These are phyloP conservation scores for Rhodotorula paludigena DNA, from an alignment of 768 basidiomycete species.

Conservation along the genomic window DNA sequence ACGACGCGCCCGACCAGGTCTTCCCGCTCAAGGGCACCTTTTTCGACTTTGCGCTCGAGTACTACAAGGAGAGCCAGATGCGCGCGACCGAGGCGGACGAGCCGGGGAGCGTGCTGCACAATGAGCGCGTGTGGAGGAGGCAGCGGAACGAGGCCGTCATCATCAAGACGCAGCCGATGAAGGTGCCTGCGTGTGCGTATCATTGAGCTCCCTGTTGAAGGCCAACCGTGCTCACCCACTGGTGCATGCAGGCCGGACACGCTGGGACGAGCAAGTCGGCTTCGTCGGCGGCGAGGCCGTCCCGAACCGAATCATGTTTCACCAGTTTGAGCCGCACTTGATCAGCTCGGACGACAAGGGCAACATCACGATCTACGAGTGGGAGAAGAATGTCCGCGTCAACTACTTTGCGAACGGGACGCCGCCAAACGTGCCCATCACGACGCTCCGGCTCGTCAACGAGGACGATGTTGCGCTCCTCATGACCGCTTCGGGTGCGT, in stretches of 20 bases:
- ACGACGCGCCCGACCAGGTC: constrained; percentile 38
- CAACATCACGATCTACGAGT: constrained; percentile 92
- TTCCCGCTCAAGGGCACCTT: constrained; percentile 78
- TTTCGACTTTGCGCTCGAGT: constrained; percentile 94
- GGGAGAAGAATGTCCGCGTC: constrained; percentile 72
- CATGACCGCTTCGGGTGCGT: constrained; percentile 74
- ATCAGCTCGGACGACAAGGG: constrained; percentile 79
- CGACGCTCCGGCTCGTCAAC: constrained; percentile 85
- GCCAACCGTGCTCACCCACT: neutral
- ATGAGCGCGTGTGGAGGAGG: constrained; percentile 91
- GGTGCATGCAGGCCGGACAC: constrained; percentile 10
- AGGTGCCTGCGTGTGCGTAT: constrained; percentile 65
- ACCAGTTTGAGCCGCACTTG: constrained; percentile 84
- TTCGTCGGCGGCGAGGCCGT: constrained; percentile 47
- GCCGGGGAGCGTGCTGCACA: constrained; percentile 87
- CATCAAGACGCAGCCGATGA: constrained; percentile 63
- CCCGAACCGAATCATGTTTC: constrained; percentile 72
- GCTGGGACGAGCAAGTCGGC: constrained; percentile 49
- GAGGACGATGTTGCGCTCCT: constrained; percentile 90
- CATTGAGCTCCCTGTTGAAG: rapidly evolving
- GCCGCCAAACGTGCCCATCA: constrained; percentile 59
- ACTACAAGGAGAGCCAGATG: constrained; percentile 99
- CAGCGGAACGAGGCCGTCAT: constrained; percentile 78
- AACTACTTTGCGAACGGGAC: constrained; percentile 87
- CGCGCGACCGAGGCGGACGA: constrained; percentile 93